Evolutionary conservation across 805 yeast genomes (phyloP).

Genomic region (Tetrapisispora arboricola): DNA sequence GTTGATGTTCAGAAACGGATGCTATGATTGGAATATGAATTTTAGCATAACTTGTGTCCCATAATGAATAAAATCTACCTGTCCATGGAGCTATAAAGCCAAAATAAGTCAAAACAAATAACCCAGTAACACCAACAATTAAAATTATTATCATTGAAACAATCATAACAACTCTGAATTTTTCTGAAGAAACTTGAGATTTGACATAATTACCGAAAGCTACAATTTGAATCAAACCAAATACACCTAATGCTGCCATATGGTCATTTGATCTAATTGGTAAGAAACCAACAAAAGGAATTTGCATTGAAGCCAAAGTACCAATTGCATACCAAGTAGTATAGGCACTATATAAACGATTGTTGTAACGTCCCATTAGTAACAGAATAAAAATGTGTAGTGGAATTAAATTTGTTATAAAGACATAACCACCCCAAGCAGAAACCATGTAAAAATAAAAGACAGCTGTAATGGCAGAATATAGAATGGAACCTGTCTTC

Average conservation of each 20-base stretch:
- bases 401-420: constrained; percentile 95
- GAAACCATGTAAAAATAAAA: constrained; percentile 97
- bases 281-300: constrained; percentile 95
- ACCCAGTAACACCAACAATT: constrained; percentile 54
- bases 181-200: constrained; percentile 56
- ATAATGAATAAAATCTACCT: constrained; percentile 94
- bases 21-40: constrained; percentile 98
- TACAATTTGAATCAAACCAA: constrained; percentile 87
- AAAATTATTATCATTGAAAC: constrained; percentile 50
- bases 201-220: constrained; percentile 77
- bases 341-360: constrained; percentile 78
- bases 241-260: constrained; percentile 96
- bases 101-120: constrained; percentile 71
- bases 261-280: constrained; percentile 97
- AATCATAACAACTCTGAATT: constrained; percentile 59
- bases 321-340: constrained; percentile 96
- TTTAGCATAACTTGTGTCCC: constrained; percentile 98
- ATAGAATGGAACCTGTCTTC: constrained; percentile 80
- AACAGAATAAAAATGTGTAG: constrained; percentile 84
- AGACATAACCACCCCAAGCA: constrained; percentile 99
- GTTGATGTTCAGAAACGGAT: constrained; percentile 98
- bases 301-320: constrained; percentile 97
- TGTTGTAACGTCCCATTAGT: constrained; percentile 88
- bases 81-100: constrained; percentile 99
- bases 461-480: constrained; percentile 73